Evolutionary conservation across 257 asterid species (phyloP).

Genomic region (Solanum appendiculatum): DNA sequence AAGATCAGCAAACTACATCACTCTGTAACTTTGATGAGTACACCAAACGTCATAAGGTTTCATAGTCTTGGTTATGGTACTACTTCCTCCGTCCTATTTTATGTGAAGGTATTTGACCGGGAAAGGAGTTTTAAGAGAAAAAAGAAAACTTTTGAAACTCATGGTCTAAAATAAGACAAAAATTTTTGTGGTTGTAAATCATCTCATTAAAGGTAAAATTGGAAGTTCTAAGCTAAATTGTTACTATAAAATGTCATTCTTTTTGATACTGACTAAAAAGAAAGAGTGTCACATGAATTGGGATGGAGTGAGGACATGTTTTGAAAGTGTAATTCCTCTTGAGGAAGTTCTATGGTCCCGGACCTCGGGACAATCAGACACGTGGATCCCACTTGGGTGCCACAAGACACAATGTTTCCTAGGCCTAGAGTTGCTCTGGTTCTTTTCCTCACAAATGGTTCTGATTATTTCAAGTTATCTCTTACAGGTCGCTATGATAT

Average conservation of each 20-base stretch:
- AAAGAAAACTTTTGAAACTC: not conserved
- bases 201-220: no score
- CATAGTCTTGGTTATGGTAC: not conserved
- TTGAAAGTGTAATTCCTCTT: not conserved
- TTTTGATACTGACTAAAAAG: not conserved
- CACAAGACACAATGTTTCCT: not conserved
- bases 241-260: not conserved
- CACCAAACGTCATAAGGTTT: not conserved
- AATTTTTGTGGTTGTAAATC: no score
- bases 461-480: not conserved
- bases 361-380: not conserved
- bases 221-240: not conserved
- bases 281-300: not conserved
- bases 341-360: not conserved
- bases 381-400: not conserved
- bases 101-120: not conserved
- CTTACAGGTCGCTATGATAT: conserved; percentile 71
- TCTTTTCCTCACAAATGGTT: not conserved
- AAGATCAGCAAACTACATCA: not conserved
- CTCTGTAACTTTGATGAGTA: not conserved
- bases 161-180: not conserved
- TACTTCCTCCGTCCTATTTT: not conserved
- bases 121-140: fast-evolving
- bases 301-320: not conserved
- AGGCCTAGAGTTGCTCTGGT: not conserved